A percentile compares a stretch with the other conserved stretches of the same genome.
These are phyloP conservation scores for Fraxinus nigra DNA, from an alignment of 305 asterid genomes.

Conservation along the genomic window DNA sequence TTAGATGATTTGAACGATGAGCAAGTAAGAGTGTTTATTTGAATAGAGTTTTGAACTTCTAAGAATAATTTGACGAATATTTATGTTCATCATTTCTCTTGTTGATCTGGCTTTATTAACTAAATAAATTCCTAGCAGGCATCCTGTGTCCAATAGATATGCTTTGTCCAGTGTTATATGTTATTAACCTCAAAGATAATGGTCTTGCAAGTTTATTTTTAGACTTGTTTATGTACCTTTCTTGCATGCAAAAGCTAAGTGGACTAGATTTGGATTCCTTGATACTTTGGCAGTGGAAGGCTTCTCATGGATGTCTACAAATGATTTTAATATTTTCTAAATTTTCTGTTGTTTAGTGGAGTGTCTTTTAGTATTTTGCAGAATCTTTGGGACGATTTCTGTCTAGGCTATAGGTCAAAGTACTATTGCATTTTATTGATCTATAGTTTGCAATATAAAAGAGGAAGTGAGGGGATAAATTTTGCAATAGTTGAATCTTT, in stretches of 20 bases:
- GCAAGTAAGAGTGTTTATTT: conserved; percentile 47
- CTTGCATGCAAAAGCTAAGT: background rate
- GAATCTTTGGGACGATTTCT: background rate
- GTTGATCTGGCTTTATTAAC: background rate
- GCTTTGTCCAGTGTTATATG: background rate
- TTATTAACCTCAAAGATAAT: background rate
- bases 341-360: background rate
- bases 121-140: background rate
- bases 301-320: background rate
- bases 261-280: conserved; percentile 1
- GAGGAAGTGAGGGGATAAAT: background rate
- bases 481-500: background rate
- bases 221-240: background rate
- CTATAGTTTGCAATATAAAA: background rate
- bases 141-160: background rate
- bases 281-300: background rate
- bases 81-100: background rate
- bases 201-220: background rate
- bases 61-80: background rate
- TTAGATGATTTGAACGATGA: conserved; percentile 68
- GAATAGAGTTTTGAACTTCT: background rate
- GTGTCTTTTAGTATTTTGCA: background rate
- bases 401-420: background rate
- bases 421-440: background rate
- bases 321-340: background rate